These are phyloP conservation scores for Anisodus tanguticus DNA, from an alignment of 257 asterid species.

Conservation along the genomic window DNA sequence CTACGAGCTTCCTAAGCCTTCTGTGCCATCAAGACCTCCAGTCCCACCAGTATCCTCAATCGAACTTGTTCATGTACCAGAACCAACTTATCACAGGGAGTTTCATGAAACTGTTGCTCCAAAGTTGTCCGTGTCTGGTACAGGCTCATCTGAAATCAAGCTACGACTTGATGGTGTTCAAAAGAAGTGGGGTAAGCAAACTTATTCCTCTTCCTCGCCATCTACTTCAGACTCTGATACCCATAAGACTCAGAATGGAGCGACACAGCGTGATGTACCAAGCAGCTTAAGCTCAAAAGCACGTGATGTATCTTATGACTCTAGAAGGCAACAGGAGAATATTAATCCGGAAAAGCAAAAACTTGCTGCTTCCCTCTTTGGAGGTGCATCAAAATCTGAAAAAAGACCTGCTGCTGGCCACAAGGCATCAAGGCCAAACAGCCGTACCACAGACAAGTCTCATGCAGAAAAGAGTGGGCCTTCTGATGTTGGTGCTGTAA, in stretches of 20 bases:
- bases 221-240: slow-evolving; percentile 55
- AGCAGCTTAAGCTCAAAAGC: slow-evolving; percentile 50
- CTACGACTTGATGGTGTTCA: slow-evolving; percentile 95
- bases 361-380: slow-evolving; percentile 94
- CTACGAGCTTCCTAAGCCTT: slow-evolving; percentile 83
- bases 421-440: slow-evolving; percentile 51
- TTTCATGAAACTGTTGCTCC: slow-evolving; percentile 50
- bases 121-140: slow-evolving; percentile 47
- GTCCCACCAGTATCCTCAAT: slow-evolving; percentile 58
- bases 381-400: slow-evolving; percentile 64
- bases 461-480: slow-evolving; percentile 46
- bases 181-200: slow-evolving; percentile 89
- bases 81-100: slow-evolving; percentile 61
- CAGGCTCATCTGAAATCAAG: slow-evolving; percentile 68
- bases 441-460: slow-evolving; percentile 55
- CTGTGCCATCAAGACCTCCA: slow-evolving; percentile 55
- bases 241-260: slow-evolving; percentile 56
- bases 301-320: slow-evolving; percentile 55
- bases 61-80: slow-evolving; percentile 77
- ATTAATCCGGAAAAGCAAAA: slow-evolving; percentile 81
- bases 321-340: slow-evolving; percentile 64
- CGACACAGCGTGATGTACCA: slow-evolving; percentile 48
- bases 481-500: slow-evolving; percentile 46
- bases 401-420: slow-evolving; percentile 58
- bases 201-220: slow-evolving; percentile 54